A percentile compares a stretch with the other conserved stretches of the same genome.
Evolutionary conservation across 2,329 filamentous ascomycete species (phyloP).

Genomic region (Epichloe brachyelytri): DNA sequence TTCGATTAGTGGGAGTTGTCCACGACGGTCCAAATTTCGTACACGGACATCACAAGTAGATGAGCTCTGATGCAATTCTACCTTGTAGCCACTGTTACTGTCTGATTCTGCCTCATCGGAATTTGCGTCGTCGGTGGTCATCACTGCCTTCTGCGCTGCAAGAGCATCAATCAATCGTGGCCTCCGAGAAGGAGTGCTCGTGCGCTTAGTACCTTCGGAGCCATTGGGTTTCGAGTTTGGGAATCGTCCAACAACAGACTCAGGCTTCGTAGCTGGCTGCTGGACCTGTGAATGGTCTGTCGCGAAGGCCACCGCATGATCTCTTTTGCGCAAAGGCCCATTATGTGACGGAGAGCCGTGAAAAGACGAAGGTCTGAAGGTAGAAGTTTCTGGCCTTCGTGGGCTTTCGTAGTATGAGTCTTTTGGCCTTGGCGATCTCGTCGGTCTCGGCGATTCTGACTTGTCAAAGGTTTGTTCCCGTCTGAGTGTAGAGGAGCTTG

Average conservation of each 20-base stretch:
- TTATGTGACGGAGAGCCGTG: neutral
- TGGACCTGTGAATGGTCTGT: neutral
- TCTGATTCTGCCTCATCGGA: slow-evolving; percentile 2
- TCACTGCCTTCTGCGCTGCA: slow-evolving; percentile 5
- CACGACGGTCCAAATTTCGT: slow-evolving; percentile 15
- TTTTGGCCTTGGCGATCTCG: neutral
- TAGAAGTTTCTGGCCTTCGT: neutral
- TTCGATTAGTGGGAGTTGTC: slow-evolving; percentile 15
- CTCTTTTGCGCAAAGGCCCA: slow-evolving; percentile 1
- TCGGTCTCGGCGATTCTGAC: neutral
- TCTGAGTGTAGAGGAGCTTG: neutral
- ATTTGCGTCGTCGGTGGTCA: neutral
- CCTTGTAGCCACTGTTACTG: neutral
- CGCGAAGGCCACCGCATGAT: slow-evolving; percentile 3
- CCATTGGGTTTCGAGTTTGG: neutral
- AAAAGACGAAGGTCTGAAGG: neutral
- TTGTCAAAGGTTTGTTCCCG: neutral
- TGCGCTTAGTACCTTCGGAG: neutral
- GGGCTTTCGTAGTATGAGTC: neutral
- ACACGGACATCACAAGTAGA: slow-evolving; percentile 7
- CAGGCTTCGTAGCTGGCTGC: neutral
- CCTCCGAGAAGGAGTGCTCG: slow-evolving; percentile 1
- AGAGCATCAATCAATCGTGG: slow-evolving; percentile 10
- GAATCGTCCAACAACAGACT: neutral
- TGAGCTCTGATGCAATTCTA: neutral